Conservation (phyloP, 805 yeast genomes). For the Yarrowia deformans region DNA sequence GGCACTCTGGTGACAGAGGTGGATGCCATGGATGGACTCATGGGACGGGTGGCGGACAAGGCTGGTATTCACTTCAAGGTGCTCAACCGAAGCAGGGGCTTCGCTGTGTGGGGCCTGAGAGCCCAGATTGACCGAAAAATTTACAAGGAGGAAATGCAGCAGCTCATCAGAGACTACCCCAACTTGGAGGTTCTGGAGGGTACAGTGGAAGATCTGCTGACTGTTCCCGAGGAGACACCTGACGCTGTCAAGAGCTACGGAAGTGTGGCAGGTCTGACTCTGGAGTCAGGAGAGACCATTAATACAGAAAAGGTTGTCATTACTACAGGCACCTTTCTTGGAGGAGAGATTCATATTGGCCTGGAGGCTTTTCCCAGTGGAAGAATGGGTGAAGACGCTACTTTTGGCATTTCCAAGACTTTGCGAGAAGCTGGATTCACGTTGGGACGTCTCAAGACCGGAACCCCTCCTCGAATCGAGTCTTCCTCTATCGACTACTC, state of each 20-base stretch:
- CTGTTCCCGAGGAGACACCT: conserved; percentile 42
- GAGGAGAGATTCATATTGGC: conserved; percentile 96
- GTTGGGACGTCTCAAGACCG: conserved; percentile 91
- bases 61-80: conserved; percentile 94
- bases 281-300: conserved; percentile 70
- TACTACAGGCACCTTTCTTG: conserved; percentile 94
- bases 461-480: conserved; percentile 93
- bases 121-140: conserved; percentile 92
- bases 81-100: conserved; percentile 84
- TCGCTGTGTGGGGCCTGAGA: conserved; percentile 98
- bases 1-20: conserved; percentile 92
- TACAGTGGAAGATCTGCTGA: conserved; percentile 81
- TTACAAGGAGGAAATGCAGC: conserved; percentile 81
- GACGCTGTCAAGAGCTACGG: conserved; percentile 48
- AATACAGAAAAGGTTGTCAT: conserved; percentile 75
- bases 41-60: conserved; percentile 82
- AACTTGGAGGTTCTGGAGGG: conserved; percentile 71
- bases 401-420: conserved; percentile 86
- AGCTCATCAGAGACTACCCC: conserved; percentile 57
- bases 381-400: conserved; percentile 89
- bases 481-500: conserved; percentile 72
- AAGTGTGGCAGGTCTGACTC: conserved; percentile 70
- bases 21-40: conserved; percentile 95
- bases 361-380: conserved; percentile 84
- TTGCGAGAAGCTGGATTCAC: conserved; percentile 77